Evolutionary conservation across 1,284 basidiomycete species (phyloP), one percentile per base, ranked within the genome.

Genomic region (Sanghuangporus sanghuang): DNA sequence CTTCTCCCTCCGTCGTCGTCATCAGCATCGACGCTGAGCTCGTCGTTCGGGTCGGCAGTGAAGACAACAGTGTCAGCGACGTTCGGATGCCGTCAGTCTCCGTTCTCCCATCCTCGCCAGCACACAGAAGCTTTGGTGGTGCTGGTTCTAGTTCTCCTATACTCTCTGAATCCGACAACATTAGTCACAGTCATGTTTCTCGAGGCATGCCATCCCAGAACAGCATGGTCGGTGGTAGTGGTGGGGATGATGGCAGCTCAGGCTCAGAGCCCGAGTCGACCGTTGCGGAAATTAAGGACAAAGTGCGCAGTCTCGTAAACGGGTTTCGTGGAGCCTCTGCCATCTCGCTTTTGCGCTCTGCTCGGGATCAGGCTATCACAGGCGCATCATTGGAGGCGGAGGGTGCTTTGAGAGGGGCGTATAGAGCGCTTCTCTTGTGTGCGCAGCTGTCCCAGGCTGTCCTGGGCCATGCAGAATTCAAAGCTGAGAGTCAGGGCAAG

Each of bases 201-300:
- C 53, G 32, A 54, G 21, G 16, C 8, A 11, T 18, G 40, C 36
- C 49, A 14, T 50, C 49, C 9, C 9, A n/a, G 21, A 57, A 62
- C 48, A 55, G 61, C 11, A 12, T 16, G 23, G 36, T n/a, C 38
- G 27, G 23, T 54, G 53, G 52, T 55, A 39, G 46, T 3, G 39
- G 39, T 53, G 49, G 49, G 9, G 44, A 46, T 18, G 21, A n/a
- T 46, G 21, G 44, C 8, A 46, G 21, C 14, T 16, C 44, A n/a
- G 44, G 44, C 16, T 18, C 44, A 7, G 44, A 2, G 7, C 12
- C 46, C 44, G 71, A 71, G 52, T 71, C 72, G 36, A 79, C 81
- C n/a, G 79, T 86, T 59, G 74, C 79, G 44, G 86, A 87, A 64
- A 85, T 91, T 71, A 89, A 88, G 72, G 78, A 79, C 59, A 82